Conservation (phyloP, 1,284 basidiomycete genomes). For the Amylostereum areolatum region DNA sequence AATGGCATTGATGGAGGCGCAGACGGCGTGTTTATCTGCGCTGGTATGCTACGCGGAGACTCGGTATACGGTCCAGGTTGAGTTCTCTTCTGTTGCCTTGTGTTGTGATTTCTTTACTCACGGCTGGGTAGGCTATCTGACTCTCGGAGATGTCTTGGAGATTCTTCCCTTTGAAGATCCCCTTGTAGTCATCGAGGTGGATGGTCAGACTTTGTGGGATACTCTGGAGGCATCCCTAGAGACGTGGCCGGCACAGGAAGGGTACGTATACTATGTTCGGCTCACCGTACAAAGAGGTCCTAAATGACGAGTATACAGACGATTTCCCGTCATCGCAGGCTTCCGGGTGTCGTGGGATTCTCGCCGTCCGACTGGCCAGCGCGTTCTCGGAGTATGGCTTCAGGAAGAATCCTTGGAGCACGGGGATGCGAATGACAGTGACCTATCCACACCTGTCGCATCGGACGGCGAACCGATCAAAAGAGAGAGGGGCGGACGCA, state of each 20-base stretch:
- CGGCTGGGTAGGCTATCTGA: conserved; percentile 52
- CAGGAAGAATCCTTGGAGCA: conserved; percentile 40
- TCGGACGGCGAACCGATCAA: conserved; percentile 48
- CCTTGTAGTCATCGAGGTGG: conserved; percentile 76
- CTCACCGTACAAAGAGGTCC: neutral
- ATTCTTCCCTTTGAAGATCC: conserved; percentile 90
- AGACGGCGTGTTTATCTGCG: conserved; percentile 78
- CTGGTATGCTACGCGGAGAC: conserved; percentile 86
- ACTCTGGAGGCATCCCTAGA: conserved; percentile 71
- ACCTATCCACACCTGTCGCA: conserved; percentile 30
- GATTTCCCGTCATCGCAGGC: conserved; percentile 88
- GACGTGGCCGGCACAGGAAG: conserved; percentile 89
- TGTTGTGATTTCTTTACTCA: neutral
- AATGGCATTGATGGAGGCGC: conserved; percentile 53
- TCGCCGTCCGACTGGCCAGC: conserved; percentile 57
- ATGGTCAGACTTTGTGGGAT: conserved; percentile 79
- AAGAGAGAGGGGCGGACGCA: conserved; percentile 47
- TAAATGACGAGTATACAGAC: conserved; percentile 35
- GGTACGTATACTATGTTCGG: conserved; percentile 35
- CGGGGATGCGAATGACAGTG: conserved; percentile 30
- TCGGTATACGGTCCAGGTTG: conserved; percentile 78
- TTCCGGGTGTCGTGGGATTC: conserved; percentile 88
- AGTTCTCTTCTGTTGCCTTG: conserved; percentile 2
- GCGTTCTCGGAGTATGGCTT: conserved; percentile 72
- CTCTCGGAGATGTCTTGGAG: conserved; percentile 80